phyloP scores from a whole-genome alignment of 768 basidiomycete genomes.

The Tricholoma matsutake region DNA sequence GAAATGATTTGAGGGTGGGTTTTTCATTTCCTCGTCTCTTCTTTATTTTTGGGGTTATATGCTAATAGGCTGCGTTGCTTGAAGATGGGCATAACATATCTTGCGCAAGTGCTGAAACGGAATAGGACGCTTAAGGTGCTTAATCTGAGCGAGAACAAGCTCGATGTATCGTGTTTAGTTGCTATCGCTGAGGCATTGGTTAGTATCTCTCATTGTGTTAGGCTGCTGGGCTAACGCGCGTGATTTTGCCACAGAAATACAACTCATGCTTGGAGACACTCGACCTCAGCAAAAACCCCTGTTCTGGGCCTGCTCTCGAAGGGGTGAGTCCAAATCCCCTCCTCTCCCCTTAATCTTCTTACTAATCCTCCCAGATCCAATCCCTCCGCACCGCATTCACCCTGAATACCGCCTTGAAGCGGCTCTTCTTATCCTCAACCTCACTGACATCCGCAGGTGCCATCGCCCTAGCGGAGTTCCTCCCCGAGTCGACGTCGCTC shows the following conservation, averaged over 20 bases:
- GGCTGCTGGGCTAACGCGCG: background rate
- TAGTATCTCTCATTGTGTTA: slow-evolving; percentile 23
- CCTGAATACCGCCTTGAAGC: slow-evolving; percentile 85
- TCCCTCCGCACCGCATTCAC: slow-evolving; percentile 92
- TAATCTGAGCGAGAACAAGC: slow-evolving; percentile 92
- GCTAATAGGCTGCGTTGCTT: slow-evolving; percentile 2
- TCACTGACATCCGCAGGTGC: slow-evolving; percentile 79
- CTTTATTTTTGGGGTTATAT: too few species aligned
- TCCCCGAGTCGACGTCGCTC: slow-evolving; percentile 84
- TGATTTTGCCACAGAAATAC: slow-evolving; percentile 65
- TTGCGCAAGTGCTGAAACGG: slow-evolving; percentile 93
- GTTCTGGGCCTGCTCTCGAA: slow-evolving; percentile 84
- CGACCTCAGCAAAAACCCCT: slow-evolving; percentile 91
- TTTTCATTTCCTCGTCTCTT: background rate
- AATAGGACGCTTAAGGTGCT: slow-evolving; percentile 93
- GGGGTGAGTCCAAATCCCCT: slow-evolving; percentile 57
- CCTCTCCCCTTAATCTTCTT: background rate
- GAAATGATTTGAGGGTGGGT: slow-evolving; percentile 88
- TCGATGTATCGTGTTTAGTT: slow-evolving; percentile 79
- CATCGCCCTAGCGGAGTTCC: slow-evolving; percentile 93
- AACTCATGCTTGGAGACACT: slow-evolving; percentile 92
- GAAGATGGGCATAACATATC: slow-evolving; percentile 76
- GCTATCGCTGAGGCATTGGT: slow-evolving; percentile 88
- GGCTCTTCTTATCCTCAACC: slow-evolving; percentile 88
- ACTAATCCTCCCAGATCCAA: slow-evolving; percentile 50